Evolutionary conservation across 1,139 yeast genomes (phyloP), one percentile per base, ranked within the genome.

Genomic region (Geotrichum citri-aurantii): DNA sequence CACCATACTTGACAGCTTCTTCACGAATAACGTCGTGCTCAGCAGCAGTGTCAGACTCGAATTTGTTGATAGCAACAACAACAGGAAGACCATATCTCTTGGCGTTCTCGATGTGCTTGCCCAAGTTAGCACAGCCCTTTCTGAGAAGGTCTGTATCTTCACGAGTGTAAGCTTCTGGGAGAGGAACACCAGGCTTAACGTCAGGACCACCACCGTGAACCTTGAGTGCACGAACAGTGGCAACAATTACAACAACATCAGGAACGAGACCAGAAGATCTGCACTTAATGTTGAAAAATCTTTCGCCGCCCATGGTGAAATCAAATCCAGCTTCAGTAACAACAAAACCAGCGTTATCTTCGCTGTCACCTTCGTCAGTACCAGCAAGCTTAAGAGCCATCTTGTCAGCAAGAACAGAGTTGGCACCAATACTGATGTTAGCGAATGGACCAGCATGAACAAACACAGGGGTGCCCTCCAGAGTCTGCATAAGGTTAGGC

Each of bases 361-460:
- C 81, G 49, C 77, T 77, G 61, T 78, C 75, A 70, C 80, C 72
- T 70, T 79, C 73, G 63, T 80, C 81, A 48, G 84, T 86, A 73
- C 97, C 96, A 50, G 95, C 92, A 66, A 93, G 82, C 77, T 93
- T 92, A 72, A 93, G 82, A 5, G 97, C 98, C 81, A 93, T 85
- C 75, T 88, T 88, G 75, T 93, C 99, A 65, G 99, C 98, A 63
- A 93, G 79, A 53, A 93, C 91, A 47, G 98, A 92, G 63, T 90
- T 86, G 7, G 98, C 97, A 71, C 98, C 99, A 72, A 93, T 93
- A 53, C 97, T 89, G 66, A 93, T 93, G 75, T 93, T 93, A 67
- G 99, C 99, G 73, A 93, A 93, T 55, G 99, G 99, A 65, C 99
- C 99, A 61, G 98, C 98, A 72, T 93, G 99, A 57, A 93, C 97